Conservation (phyloP, 345 rosid genomes). For the Atalantia buxifolia region DNA sequence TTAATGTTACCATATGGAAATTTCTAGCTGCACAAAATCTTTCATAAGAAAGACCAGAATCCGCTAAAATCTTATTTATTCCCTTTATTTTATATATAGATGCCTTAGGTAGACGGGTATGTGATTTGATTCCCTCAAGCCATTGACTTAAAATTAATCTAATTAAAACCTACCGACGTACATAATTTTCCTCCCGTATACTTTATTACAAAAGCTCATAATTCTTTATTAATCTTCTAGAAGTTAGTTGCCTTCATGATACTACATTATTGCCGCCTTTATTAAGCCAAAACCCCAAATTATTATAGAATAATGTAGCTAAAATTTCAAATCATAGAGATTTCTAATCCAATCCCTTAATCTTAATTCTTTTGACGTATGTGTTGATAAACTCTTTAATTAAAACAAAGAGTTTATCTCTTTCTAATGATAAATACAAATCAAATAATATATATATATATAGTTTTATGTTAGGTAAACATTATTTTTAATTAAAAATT, state of each 20-base stretch:
- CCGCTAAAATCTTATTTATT: not conserved
- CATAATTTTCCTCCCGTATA: not conserved
- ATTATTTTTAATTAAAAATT: not conserved
- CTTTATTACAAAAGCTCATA: not conserved
- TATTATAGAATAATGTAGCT: not conserved
- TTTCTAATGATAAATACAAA: no score
- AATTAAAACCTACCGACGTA: not conserved
- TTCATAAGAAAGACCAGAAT: not conserved
- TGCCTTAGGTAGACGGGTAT: not conserved
- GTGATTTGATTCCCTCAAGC: not conserved
- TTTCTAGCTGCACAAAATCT: not conserved
- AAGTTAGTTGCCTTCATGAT: not conserved
- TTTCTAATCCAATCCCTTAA: no score
- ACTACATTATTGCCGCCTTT: not conserved
- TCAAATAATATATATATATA: no score
- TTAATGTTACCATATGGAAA: no score
- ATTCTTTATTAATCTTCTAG: not conserved
- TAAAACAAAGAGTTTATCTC: no score
- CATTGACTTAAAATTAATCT: not conserved
- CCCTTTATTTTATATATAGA: not conserved
- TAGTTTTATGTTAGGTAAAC: not conserved
- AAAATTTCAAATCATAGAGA: no score
- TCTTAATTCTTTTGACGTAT: no score
- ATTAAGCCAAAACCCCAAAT: not conserved
- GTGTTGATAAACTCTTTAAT: no score